A percentile compares a stretch with the other conserved stretches of the same genome.
Evolutionary conservation across 305 asterid genomes (phyloP).

Genomic region (Solanum hybrid): DNA sequence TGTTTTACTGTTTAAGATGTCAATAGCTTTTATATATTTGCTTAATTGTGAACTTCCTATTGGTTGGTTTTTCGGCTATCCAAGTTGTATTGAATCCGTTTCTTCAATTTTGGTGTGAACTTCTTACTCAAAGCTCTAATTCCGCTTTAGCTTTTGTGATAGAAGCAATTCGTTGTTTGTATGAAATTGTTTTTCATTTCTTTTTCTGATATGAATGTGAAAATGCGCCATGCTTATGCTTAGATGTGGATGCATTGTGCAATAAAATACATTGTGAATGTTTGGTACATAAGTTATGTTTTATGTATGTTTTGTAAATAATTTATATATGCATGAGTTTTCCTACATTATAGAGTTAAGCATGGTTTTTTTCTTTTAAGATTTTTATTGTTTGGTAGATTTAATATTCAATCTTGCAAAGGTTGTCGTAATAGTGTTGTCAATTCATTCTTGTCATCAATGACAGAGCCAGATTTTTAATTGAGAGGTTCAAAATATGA

Average conservation of each 20-base stretch:
- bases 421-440: background rate
- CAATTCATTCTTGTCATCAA: background rate
- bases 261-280: background rate
- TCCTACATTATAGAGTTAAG: background rate
- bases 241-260: background rate
- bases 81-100: background rate
- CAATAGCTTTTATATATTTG: background rate
- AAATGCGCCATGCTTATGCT: background rate
- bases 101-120: background rate
- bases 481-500: too few relatives aligned
- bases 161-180: background rate
- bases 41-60: background rate
- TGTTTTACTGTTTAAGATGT: background rate
- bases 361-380: background rate
- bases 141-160: background rate
- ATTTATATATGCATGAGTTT: background rate
- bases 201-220: background rate
- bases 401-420: background rate
- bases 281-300: background rate
- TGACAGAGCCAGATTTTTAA: background rate
- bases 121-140: background rate
- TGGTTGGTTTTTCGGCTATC: too few relatives aligned
- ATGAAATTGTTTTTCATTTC: background rate
- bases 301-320: background rate
- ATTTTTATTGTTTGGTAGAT: background rate